Evolutionary conservation across 148 eudicot genomes (phyloP).

Genomic region (Nepenthes gracilis): DNA sequence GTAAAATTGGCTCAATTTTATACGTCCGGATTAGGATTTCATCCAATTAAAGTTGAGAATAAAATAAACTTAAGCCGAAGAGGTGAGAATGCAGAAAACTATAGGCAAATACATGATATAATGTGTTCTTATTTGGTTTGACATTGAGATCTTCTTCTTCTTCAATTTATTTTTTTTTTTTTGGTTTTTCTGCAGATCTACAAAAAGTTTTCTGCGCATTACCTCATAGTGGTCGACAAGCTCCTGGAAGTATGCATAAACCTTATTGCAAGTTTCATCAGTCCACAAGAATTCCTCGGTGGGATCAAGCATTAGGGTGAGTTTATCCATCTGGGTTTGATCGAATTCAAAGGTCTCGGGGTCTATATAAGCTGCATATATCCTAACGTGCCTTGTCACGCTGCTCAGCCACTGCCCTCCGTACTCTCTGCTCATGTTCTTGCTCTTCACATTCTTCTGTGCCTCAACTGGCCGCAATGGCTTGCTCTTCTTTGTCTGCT

Average conservation of each 20-base stretch:
- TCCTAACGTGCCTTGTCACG: constrained; percentile 75
- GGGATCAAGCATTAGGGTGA: constrained; percentile 78
- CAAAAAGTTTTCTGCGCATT: neutral
- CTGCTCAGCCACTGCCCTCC: constrained; percentile 98
- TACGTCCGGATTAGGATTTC: too few species aligned
- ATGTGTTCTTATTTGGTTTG: too few species aligned
- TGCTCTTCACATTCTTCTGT: constrained; percentile 61
- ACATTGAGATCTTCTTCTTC: too few species aligned
- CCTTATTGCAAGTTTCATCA: constrained; percentile 53
- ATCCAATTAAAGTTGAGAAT: too few species aligned
- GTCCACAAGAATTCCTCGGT: constrained; percentile 81
- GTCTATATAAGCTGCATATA: constrained; percentile 83
- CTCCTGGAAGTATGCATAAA: constrained; percentile 68
- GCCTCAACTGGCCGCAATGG: constrained; percentile 51
- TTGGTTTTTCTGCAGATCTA: too few species aligned
- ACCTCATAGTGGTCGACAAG: constrained; percentile 95
- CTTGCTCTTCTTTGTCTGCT: neutral
- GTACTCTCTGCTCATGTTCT: constrained; percentile 55
- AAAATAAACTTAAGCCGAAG: too few species aligned
- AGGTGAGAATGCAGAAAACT: too few species aligned
- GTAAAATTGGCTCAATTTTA: too few species aligned
- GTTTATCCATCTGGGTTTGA: constrained; percentile 85
- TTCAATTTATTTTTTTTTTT: too few species aligned
- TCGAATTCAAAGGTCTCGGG: constrained; percentile 69
- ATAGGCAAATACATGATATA: too few species aligned